Conservation (phyloP, 2,329 filamentous ascomycete species). For the Monilinia vaccinii-corymbosi region DNA sequence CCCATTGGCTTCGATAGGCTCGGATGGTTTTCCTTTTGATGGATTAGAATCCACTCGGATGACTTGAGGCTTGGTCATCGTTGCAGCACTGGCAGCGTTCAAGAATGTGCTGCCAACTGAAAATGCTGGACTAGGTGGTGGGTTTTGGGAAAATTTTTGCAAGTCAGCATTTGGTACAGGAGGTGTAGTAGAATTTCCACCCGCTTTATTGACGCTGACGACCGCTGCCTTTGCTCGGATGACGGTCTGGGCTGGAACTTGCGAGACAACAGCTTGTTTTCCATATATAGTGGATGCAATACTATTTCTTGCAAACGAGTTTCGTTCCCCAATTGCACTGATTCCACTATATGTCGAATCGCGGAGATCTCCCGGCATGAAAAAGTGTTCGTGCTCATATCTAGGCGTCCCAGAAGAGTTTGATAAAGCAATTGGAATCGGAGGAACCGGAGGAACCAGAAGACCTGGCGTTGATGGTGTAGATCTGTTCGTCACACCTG, state of each 20-base stretch:
- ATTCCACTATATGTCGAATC: constrained; percentile 84
- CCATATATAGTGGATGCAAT: constrained; percentile 92
- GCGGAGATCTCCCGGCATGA: constrained; percentile 80
- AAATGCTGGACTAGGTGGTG: constrained; percentile 49
- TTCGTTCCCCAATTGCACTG: constrained; percentile 40
- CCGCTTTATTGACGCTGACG: constrained; percentile 74
- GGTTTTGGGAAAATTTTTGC: constrained; percentile 44
- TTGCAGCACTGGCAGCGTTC: constrained; percentile 51
- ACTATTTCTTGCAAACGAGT: constrained; percentile 57
- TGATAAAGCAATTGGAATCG: constrained; percentile 65
- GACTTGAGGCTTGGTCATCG: constrained; percentile 49
- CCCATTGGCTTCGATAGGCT: neutral
- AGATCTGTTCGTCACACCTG: constrained; percentile 88
- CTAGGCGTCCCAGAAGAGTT: constrained; percentile 45
- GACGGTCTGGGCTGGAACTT: constrained; percentile 71
- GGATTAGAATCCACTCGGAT: constrained; percentile 41
- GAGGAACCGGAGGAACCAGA: constrained; percentile 85
- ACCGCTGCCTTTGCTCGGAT: constrained; percentile 84
- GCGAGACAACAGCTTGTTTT: constrained; percentile 77
- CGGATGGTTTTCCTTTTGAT: neutral
- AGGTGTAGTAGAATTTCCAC: constrained; percentile 50
- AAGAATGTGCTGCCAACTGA: constrained; percentile 61
- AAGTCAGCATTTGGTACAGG: constrained; percentile 66
- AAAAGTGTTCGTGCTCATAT: constrained; percentile 79
- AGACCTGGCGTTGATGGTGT: constrained; percentile 72